A percentile compares a stretch with the other conserved stretches of the same genome.
Conservation (phyloP, 2,329 filamentous ascomycete genomes). For the Pseudogymnoascus sp. region DNA sequence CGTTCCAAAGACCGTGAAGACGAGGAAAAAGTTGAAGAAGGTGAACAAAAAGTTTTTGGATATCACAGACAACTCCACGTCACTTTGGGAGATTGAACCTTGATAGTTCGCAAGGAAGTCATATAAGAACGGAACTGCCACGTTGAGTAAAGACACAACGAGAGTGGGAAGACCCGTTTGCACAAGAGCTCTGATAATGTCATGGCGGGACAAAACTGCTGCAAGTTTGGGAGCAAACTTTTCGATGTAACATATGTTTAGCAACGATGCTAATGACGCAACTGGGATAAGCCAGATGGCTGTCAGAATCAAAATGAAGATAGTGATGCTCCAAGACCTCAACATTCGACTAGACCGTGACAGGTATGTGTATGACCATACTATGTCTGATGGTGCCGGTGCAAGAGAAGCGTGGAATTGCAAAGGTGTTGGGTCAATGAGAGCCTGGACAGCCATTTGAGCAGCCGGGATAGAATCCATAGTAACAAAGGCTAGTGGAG, state of each 20-base stretch:
- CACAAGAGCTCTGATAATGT: conserved; percentile 67
- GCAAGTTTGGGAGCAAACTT: conserved; percentile 62
- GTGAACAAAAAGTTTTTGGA: conserved; percentile 99
- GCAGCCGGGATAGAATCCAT: conserved; percentile 91
- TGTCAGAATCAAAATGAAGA: conserved; percentile 75
- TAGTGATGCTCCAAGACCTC: conserved; percentile 76
- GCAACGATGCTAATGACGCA: conserved; percentile 67
- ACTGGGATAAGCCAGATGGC: conserved; percentile 84
- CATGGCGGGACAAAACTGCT: conserved; percentile 59
- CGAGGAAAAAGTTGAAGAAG: conserved; percentile 97
- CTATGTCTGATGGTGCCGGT: conserved; percentile 83
- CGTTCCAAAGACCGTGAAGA: conserved; percentile 84
- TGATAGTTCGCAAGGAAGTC: conserved; percentile 86
- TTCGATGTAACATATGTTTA: conserved; percentile 75
- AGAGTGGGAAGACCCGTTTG: conserved; percentile 84
- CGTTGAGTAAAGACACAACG: conserved; percentile 78
- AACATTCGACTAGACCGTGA: conserved; percentile 66
- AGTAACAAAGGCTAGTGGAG: conserved; percentile 86
- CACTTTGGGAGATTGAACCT: conserved; percentile 90
- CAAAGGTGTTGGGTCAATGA: conserved; percentile 83
- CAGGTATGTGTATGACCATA: conserved; percentile 91
- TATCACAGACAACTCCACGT: conserved; percentile 89
- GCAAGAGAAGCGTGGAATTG: conserved; percentile 79
- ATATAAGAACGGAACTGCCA: conserved; percentile 89
- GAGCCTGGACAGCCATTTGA: conserved; percentile 94